These are phyloP conservation scores for Metschnikowia cubensis DNA, from an alignment of 805 yeast species.

Conservation along the genomic window DNA sequence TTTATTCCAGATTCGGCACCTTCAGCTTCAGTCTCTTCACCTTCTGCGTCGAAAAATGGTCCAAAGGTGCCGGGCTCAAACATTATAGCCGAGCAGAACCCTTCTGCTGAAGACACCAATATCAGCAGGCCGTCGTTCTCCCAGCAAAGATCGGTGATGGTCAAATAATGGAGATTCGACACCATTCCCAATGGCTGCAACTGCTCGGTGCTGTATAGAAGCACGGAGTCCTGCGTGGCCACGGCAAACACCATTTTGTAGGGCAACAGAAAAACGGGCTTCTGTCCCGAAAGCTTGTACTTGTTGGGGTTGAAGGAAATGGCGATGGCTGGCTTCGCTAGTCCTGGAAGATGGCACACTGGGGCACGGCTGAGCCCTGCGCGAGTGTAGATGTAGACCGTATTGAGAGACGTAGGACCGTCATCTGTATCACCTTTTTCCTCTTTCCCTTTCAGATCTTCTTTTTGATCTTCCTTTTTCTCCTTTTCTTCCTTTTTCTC, in stretches of 20 bases:
- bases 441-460: neutral
- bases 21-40: neutral
- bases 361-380: slow-evolving; percentile 67
- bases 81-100: slow-evolving; percentile 72
- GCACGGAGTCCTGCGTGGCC: slow-evolving; percentile 83
- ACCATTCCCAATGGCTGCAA: slow-evolving; percentile 66
- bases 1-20: neutral
- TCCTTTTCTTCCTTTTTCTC: too few relatives aligned
- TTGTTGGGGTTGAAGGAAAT: slow-evolving; percentile 69
- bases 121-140: slow-evolving; percentile 66
- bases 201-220: slow-evolving; percentile 76
- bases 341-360: slow-evolving; percentile 71
- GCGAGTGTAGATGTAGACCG: slow-evolving; percentile 78
- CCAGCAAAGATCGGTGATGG: slow-evolving; percentile 89
- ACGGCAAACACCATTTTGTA: slow-evolving; percentile 87
- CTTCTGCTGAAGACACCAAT: slow-evolving; percentile 83
- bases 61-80: slow-evolving; percentile 60
- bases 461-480: too few relatives aligned
- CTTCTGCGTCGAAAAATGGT: slow-evolving; percentile 13
- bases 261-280: slow-evolving; percentile 51
- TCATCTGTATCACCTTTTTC: neutral
- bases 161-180: slow-evolving; percentile 79
- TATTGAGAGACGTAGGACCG: slow-evolving; percentile 38
- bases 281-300: slow-evolving; percentile 29
- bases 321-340: slow-evolving; percentile 80